Evolutionary conservation across 768 basidiomycete genomes (phyloP), one percentile per base, ranked within the genome.

Genomic region (Tricholoma bakamatsutake): DNA sequence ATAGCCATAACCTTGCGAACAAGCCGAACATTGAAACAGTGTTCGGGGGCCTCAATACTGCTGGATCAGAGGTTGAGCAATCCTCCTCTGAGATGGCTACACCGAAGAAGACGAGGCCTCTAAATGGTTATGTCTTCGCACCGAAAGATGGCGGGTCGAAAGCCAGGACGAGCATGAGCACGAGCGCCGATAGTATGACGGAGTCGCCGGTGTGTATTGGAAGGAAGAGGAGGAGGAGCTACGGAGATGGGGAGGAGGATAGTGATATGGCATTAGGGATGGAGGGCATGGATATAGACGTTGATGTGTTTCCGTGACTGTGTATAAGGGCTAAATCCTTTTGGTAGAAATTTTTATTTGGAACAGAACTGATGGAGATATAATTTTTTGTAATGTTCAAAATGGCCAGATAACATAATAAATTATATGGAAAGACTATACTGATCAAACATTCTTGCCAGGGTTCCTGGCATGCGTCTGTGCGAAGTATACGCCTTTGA

Each of bases 211-310:
- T 11, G 12, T 37, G n/a, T 4, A 30, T 30, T 11, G 57, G 59
- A 21, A 31, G n/a, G 9, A 64, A 64, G 46, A 60, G 60, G 49
- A 62, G 61, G 48, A 59, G 58, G 27, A 54, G 39, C 7, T 5
- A 48, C 1, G 37, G 24, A 12, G 39, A 46, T 3, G 28, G 43
- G 3, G 60, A 61, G 15, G 53, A 39, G n/a, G 53, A 56, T 27
- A 46, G 30, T 24, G 51, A 50, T 28, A 47, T 58, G 34, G 52
- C 45, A 12, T 60, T 54, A 5, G 55, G 49, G 34, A 52, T 60
- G 7, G 15, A 34, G 40, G 49, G 39, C 27, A 56, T 58, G 59
- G 50, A 53, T 13, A 59, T 59, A 56, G 56, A 52, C 28, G 55
- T 57, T 57, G 52, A 58, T 42, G n/a, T 31, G 10, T 18, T 1